Evolutionary conservation across 78 protist species (phyloP).

Genomic region (Chrysochromulina tobinii): DNA sequence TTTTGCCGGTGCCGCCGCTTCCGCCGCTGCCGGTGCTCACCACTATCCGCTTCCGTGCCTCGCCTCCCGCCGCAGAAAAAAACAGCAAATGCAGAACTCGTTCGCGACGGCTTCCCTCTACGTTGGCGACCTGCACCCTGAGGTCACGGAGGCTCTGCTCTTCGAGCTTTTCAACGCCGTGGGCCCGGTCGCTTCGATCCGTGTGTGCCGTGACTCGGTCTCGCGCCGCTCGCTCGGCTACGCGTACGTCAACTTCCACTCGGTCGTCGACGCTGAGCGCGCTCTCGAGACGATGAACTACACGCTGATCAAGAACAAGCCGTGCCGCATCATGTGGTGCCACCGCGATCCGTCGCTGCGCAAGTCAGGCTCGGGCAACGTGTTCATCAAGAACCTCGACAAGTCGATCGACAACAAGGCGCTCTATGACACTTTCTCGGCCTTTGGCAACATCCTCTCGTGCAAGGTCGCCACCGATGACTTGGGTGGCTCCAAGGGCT

Average conservation of each 20-base stretch:
- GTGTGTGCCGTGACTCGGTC: slow-evolving; percentile 91
- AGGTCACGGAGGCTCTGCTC: slow-evolving; percentile 79
- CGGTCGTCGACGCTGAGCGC: slow-evolving; percentile 85
- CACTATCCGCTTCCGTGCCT: too few relatives aligned
- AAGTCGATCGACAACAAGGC: slow-evolving; percentile 82
- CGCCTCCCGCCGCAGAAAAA: slow-evolving; percentile 34
- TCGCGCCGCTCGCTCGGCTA: slow-evolving; percentile 94
- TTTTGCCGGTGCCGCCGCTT: too few relatives aligned
- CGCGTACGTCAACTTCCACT: slow-evolving; percentile 95
- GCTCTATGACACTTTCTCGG: slow-evolving; percentile 87
- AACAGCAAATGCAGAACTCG: not conserved
- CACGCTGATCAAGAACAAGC: slow-evolving; percentile 78
- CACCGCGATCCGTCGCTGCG: slow-evolving; percentile 96
- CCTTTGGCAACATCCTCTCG: slow-evolving; percentile 77
- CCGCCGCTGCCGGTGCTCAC: too few relatives aligned
- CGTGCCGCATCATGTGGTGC: slow-evolving; percentile 97
- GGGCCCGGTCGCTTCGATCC: slow-evolving; percentile 91
- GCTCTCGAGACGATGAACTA: slow-evolving; percentile 95
- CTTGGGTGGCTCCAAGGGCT: slow-evolving; percentile 75
- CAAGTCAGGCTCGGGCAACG: slow-evolving; percentile 93
- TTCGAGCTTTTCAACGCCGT: slow-evolving; percentile 85
- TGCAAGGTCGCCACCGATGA: slow-evolving; percentile 72
- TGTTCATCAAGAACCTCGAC: slow-evolving; percentile 95
- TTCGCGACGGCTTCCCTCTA: slow-evolving; percentile 63
- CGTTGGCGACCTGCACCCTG: slow-evolving; percentile 81